Evolutionary conservation across 2,329 filamentous ascomycete species (phyloP), one percentile per base, ranked within the genome.

Genomic region (Cadophora luteo-olivacea): DNA sequence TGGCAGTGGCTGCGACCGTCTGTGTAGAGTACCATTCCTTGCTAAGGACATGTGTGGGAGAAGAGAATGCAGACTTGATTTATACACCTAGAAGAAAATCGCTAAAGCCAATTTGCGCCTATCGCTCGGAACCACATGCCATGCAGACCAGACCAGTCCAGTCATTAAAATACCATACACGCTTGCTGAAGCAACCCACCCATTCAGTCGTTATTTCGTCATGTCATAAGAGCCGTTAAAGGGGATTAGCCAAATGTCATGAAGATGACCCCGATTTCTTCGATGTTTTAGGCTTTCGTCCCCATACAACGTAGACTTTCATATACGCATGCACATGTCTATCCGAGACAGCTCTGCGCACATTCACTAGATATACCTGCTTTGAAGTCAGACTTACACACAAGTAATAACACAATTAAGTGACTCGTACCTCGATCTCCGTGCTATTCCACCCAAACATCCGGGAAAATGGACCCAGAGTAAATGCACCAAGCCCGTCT

Each of bases 241-340:
- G 29, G 29, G 29, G 29, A 16, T 4, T 19, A 9, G 57, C 22
- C 57, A 14, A 33, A 60, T 41, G 33, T 38, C 36, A 60, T 60
- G 57, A 60, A 45, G 33, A 22, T 4, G 57, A 60, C 33, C 57
- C 36, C 22, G 22, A 45, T 12, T 22, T 29, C 33, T 24, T 60
- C 36, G 57, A 25, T 12, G 33, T 41, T 36, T 60, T 60, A 5
- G 75, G 75, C 63, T 75, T 77, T 5, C 75, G 64, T 5, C 75
- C 76, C 70, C 72, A 77, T 0, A 77, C 75, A 9, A 77, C 75
- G 54, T 71, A 73, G 12, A 77, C 63, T 36, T 72, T 74, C 33
- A 76, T 70, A 65, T 77, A 77, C 2, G 73, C 73, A 60, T 77
- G 76, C 6, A 77, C 69, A 19, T 66, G 64, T 48, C 66, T 73